Evolutionary conservation across 495 filamentous ascomycete species (phyloP).

Genomic region (Trichocladium uniseriatum): DNA sequence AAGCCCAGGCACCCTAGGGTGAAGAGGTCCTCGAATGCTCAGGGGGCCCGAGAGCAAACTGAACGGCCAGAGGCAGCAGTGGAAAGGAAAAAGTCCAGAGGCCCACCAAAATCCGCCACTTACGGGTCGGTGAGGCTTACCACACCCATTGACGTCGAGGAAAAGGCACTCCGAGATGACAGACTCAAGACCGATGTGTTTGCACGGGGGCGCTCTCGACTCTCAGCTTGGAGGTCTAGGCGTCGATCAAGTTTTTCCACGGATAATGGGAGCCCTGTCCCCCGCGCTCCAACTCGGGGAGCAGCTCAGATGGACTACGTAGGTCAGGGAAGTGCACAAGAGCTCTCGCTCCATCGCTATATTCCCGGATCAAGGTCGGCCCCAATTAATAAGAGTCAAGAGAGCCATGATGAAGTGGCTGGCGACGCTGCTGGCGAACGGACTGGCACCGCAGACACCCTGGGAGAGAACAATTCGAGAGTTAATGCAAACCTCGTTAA

Average conservation of each 20-base stretch:
- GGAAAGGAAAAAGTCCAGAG: neutral
- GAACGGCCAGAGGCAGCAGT: neutral
- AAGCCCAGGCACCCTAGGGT: neutral
- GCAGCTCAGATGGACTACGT: neutral
- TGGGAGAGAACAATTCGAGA: too few species aligned
- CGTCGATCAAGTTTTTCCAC: constrained; percentile 4
- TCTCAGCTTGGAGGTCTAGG: constrained; percentile 11
- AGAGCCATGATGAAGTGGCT: too few species aligned
- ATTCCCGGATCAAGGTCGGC: too few species aligned
- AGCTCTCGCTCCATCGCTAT: neutral
- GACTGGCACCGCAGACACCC: too few species aligned
- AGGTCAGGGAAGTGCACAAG: neutral
- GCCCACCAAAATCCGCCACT: neutral
- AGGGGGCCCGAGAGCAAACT: neutral
- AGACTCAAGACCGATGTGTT: constrained; percentile 4
- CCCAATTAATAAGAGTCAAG: too few species aligned
- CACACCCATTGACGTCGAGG: neutral
- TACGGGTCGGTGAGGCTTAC: neutral
- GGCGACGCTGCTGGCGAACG: too few species aligned
- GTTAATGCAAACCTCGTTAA: too few species aligned
- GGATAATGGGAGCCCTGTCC: neutral
- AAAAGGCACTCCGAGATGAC: neutral
- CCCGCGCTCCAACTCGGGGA: neutral
- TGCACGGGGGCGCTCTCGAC: constrained; percentile 8
- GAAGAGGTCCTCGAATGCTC: neutral